Evolutionary conservation across 164 flowering plant genomes (phyloP), one percentile per base, ranked within the genome.

Genomic region (Echeveria elegans): DNA sequence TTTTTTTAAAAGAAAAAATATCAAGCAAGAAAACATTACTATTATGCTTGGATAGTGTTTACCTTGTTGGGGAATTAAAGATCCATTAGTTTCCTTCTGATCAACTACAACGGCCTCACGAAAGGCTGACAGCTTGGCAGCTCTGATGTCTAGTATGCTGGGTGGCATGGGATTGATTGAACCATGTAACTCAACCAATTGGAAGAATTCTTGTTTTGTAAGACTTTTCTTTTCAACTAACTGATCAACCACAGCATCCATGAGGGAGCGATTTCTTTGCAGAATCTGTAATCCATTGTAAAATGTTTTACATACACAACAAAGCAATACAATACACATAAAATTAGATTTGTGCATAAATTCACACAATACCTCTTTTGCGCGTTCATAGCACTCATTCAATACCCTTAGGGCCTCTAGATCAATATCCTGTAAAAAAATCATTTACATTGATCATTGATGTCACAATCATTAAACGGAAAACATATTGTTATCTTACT

Each of bases 151-250:
- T 26, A 88, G 59, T 58, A 88, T 75, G 66, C 66, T 84, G 8
- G 89, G 89, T 41, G 88, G 86, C 73, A 74, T 41, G 21, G 91
- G 88, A 73, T 81, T 72, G 64, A 86, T 72, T 40, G 68, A 72
- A 9, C 97, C 97, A 76, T 90, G 77, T 69, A 73, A 23, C 70
- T 88, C 82, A 29, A 90, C 96, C 12, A 93, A 75, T 59, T 50
- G 73, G 66, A 82, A 75, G 69, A 93, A 89, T 38, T 90, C 95
- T 67, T 85, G 83, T 77, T 90, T 93, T 1, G 82, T 76, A 63
- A 90, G 75, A 66, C 80, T 83, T 75, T 89, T 93, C 82, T 90
- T 88, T 75, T 75, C 70, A 53, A 82, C 84, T 47, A 93, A 92
- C 70, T 82, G 81, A 72, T 83, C 80, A 32, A 85, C 92, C 71